phyloP scores from a whole-genome alignment of 1,139 yeast genomes.

The Candida gigantensis region DNA sequence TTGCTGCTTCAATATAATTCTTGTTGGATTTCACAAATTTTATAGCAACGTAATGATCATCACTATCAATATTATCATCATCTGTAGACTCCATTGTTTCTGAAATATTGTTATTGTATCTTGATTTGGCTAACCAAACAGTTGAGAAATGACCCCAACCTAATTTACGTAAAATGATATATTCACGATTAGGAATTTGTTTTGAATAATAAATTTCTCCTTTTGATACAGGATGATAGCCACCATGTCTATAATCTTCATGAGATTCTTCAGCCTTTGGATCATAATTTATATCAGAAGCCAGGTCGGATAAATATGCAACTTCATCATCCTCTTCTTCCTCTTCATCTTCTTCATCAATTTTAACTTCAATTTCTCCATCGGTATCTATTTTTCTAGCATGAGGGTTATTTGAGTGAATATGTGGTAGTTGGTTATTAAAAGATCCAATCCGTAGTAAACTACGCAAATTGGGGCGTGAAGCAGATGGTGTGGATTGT shows the following conservation, averaged over 20 bases:
- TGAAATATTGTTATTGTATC: constrained; percentile 22
- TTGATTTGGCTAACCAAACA: constrained; percentile 73
- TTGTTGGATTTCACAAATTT: constrained; percentile 43
- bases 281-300: constrained; percentile 30
- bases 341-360: constrained; percentile 3
- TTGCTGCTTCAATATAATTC: constrained; percentile 44
- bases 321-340: constrained; percentile 10
- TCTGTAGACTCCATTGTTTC: neutral
- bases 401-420: constrained; percentile 15
- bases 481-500: constrained; percentile 3
- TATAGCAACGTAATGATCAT: constrained; percentile 40
- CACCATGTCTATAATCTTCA: constrained; percentile 41
- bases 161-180: constrained; percentile 38
- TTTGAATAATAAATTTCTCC: constrained; percentile 39
- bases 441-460: constrained; percentile 18
- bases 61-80: constrained; percentile 9
- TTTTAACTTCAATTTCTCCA: neutral
- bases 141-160: constrained; percentile 95
- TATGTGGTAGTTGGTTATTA: constrained; percentile 11
- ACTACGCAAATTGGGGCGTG: constrained; percentile 13
- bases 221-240: constrained; percentile 44
- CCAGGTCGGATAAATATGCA: constrained; percentile 18
- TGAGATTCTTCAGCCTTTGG: constrained; percentile 42
- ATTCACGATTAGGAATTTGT: constrained; percentile 24
- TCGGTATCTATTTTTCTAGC: neutral